Conservation (phyloP, 2,329 filamentous ascomycete species). For the Aspergillus sp. region DNA sequence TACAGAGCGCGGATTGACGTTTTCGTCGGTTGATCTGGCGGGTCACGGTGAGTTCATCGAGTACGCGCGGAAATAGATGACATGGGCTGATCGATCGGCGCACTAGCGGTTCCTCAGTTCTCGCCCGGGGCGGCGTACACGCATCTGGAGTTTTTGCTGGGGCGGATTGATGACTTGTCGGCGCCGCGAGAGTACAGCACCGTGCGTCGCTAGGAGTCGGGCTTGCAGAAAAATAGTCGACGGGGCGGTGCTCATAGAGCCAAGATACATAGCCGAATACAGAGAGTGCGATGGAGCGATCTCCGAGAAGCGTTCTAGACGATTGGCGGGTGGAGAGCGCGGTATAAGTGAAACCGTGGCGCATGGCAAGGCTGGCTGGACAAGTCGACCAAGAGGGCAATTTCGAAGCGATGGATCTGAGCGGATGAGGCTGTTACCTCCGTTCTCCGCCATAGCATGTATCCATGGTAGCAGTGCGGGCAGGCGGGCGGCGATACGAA, state of each 20-base stretch:
- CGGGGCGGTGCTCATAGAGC: too few relatives aligned
- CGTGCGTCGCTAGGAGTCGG: too few relatives aligned
- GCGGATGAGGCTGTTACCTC: too few relatives aligned
- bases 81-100: slow-evolving; percentile 50
- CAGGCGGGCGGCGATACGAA: too few relatives aligned
- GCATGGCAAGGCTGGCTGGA: too few relatives aligned
- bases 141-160: slow-evolving; percentile 66
- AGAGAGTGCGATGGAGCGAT: not conserved
- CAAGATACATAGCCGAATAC: not conserved
- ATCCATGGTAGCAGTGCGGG: too few relatives aligned
- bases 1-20: slow-evolving; percentile 68
- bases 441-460: too few relatives aligned
- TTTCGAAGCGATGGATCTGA: too few relatives aligned
- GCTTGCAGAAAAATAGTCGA: too few relatives aligned
- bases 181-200: slow-evolving; percentile 4
- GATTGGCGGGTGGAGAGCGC: not conserved
- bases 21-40: slow-evolving; percentile 51
- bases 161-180: slow-evolving; percentile 42
- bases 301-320: not conserved
- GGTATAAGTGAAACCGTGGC: not conserved
- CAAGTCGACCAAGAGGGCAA: too few relatives aligned
- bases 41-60: slow-evolving; percentile 45
- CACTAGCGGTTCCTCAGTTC: slow-evolving; percentile 51
- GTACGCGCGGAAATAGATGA: slow-evolving; percentile 21
- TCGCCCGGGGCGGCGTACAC: slow-evolving; percentile 59